Evolutionary conservation across 768 basidiomycete genomes (phyloP).

Genomic region (Gautieria morchelliformis): DNA sequence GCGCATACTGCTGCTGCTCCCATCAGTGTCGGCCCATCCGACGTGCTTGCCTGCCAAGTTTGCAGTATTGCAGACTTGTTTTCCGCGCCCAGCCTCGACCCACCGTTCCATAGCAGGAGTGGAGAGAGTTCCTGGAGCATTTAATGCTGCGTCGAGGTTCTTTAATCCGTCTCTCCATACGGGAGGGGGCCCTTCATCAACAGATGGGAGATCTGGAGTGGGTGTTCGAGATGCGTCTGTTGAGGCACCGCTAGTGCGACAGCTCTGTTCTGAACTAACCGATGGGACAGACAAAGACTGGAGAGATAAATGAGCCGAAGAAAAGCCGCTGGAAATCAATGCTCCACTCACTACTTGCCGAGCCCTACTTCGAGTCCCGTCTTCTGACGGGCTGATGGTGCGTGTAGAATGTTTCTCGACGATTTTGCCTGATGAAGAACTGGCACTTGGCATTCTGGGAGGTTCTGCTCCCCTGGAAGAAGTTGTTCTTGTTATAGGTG

Average conservation of each 20-base stretch:
- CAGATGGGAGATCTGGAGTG: background rate
- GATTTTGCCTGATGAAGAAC: too few relatives aligned
- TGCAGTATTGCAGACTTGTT: conserved; percentile 18
- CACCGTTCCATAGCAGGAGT: conserved; percentile 46
- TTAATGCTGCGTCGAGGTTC: background rate
- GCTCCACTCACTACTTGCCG: too few relatives aligned
- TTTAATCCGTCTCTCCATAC: background rate
- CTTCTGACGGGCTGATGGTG: too few relatives aligned
- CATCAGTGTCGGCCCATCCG: conserved; percentile 31
- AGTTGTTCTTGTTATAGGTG: too few relatives aligned
- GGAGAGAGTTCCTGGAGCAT: conserved; percentile 25
- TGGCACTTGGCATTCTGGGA: too few relatives aligned
- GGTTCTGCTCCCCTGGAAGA: too few relatives aligned
- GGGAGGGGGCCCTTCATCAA: background rate
- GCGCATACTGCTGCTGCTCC: conserved; percentile 8
- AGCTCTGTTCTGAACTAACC: background rate
- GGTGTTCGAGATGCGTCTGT: background rate
- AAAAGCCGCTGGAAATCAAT: too few relatives aligned
- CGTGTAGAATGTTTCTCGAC: too few relatives aligned
- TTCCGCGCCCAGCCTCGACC: conserved; percentile 31
- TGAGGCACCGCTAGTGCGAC: background rate
- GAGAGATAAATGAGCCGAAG: too few relatives aligned
- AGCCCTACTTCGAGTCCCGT: too few relatives aligned
- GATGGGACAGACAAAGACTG: too few relatives aligned
- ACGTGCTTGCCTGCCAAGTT: conserved; percentile 36